phyloP scores from a whole-genome alignment of 2,329 filamentous ascomycete species.

The Colletotrichum destructivum region DNA sequence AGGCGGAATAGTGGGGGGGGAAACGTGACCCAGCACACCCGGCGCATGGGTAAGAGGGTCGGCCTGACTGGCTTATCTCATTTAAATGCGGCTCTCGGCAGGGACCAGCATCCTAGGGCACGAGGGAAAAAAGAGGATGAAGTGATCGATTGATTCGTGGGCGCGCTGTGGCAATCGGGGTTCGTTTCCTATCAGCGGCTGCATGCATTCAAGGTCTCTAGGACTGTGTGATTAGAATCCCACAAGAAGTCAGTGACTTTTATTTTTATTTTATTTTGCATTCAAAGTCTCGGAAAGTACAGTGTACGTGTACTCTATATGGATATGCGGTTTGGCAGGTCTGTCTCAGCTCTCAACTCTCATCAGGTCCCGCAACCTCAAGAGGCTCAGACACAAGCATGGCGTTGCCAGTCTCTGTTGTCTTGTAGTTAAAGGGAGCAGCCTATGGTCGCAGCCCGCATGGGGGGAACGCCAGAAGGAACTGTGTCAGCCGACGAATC shows the following conservation, averaged over 20 bases:
- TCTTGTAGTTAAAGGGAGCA: not conserved
- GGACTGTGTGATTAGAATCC: no score
- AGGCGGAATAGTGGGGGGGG: constrained; percentile 21
- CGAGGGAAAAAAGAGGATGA: not conserved
- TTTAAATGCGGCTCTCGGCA: constrained; percentile 36
- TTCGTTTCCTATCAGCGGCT: constrained; percentile 1
- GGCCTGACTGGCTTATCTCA: constrained; percentile 36
- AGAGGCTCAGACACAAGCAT: not conserved
- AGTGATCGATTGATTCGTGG: not conserved
- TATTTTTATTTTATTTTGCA: not conserved
- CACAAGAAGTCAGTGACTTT: no score
- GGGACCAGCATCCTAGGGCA: constrained; percentile 21
- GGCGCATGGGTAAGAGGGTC: constrained; percentile 25
- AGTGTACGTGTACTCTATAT: no score
- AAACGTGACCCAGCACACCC: constrained; percentile 1
- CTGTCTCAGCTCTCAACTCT: not conserved
- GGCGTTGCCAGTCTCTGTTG: not conserved
- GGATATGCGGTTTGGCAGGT: constrained; percentile 7
- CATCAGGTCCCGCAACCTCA: no score
- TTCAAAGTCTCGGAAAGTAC: not conserved
- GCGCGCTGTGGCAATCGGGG: not conserved
- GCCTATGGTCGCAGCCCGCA: constrained; percentile 4
- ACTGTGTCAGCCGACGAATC: constrained; percentile 24
- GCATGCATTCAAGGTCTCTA: not conserved
- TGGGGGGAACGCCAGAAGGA: not conserved